These are phyloP conservation scores for Alternaria infectoria DNA, from an alignment of 2,329 filamentous ascomycete species.

Conservation along the genomic window DNA sequence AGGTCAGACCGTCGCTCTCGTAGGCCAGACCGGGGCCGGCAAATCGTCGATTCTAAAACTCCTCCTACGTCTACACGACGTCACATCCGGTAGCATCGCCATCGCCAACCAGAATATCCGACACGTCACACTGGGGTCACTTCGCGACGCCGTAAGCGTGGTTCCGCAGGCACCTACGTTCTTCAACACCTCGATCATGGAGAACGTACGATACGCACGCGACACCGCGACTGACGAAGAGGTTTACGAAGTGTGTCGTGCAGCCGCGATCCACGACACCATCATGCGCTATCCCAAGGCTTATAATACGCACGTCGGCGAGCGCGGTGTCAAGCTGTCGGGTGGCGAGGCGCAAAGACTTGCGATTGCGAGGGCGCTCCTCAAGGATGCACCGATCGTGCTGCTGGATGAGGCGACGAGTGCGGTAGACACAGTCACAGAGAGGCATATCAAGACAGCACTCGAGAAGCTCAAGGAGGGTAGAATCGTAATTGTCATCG, in stretches of 20 bases:
- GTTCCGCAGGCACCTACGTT: slow-evolving; percentile 67
- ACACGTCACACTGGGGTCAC: slow-evolving; percentile 60
- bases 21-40: slow-evolving; percentile 65
- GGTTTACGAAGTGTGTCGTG: slow-evolving; percentile 62
- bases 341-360: slow-evolving; percentile 69
- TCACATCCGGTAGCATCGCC: slow-evolving; percentile 57
- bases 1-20: slow-evolving; percentile 62
- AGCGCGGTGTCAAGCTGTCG: slow-evolving; percentile 54
- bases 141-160: slow-evolving; percentile 64
- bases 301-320: slow-evolving; percentile 37
- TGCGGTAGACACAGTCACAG: slow-evolving; percentile 75
- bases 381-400: slow-evolving; percentile 78
- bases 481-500: slow-evolving; percentile 69
- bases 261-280: slow-evolving; percentile 66
- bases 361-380: slow-evolving; percentile 72
- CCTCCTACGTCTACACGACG: slow-evolving; percentile 64
- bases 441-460: slow-evolving; percentile 67
- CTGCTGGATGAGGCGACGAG: slow-evolving; percentile 86
- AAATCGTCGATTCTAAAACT: slow-evolving; percentile 65
- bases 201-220: slow-evolving; percentile 67
- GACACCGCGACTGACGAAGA: slow-evolving; percentile 63
- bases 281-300: slow-evolving; percentile 60
- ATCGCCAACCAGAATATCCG: slow-evolving; percentile 65
- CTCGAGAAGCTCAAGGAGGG: slow-evolving; percentile 61
- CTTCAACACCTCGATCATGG: slow-evolving; percentile 67